Conservation (phyloP, 768 basidiomycete genomes). For the Kwoniella pini region DNA sequence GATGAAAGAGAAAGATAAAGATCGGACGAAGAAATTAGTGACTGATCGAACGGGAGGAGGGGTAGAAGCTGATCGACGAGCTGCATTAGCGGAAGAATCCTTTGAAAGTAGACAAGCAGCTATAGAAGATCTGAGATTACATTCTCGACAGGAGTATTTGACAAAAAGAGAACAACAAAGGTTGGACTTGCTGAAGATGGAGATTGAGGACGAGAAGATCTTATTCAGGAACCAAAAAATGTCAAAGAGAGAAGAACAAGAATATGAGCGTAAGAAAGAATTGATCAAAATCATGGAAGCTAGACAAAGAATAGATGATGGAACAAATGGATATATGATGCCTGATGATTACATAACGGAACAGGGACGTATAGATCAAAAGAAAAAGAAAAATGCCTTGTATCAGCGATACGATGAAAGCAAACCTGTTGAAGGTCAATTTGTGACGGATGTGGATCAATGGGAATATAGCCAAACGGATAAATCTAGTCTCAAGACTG, state of each 20-base stretch:
- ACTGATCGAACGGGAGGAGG: constrained; percentile 81
- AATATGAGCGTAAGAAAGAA: constrained; percentile 90
- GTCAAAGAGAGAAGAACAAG: constrained; percentile 74
- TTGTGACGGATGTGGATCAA: constrained; percentile 94
- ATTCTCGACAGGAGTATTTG: constrained; percentile 92
- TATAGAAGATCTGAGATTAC: constrained; percentile 75
- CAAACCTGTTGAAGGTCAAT: constrained; percentile 74
- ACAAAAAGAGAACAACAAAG: constrained; percentile 95
- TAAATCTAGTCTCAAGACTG: constrained; percentile 84
- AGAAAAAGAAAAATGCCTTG: constrained; percentile 87
- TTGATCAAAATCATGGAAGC: constrained; percentile 89
- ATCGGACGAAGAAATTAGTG: constrained; percentile 84
- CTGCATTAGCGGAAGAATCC: constrained; percentile 75
- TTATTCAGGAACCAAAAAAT: constrained; percentile 89
- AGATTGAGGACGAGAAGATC: constrained; percentile 91
- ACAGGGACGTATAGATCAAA: constrained; percentile 96
- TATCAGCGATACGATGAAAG: constrained; percentile 91
- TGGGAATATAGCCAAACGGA: constrained; percentile 93
- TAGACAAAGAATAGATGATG: constrained; percentile 89
- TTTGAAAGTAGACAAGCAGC: constrained; percentile 59
- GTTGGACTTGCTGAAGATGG: constrained; percentile 85
- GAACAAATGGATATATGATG: constrained; percentile 90
- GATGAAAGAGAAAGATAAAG: constrained; percentile 75
- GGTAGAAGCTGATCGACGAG: constrained; percentile 77
- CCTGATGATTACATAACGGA: constrained; percentile 98